A percentile compares a stretch with the other conserved stretches of the same genome.
Evolutionary conservation across 208 protist species (phyloP).

Genomic region (Crithidia acanthocephali): DNA sequence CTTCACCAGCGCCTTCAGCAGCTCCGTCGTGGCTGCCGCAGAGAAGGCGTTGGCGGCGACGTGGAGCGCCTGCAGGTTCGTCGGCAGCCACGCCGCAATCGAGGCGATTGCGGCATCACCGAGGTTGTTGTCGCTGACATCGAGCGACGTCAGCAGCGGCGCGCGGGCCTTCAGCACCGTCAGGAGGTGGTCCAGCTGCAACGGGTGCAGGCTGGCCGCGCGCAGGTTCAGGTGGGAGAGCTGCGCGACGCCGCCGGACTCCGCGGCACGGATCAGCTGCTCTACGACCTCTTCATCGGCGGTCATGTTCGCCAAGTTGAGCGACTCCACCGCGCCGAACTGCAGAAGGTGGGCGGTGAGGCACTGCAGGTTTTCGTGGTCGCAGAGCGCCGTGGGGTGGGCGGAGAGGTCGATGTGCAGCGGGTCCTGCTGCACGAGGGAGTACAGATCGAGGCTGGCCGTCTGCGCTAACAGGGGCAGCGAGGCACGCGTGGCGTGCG

Average conservation of each 20-base stretch:
- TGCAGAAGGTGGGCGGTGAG: conserved; percentile 41
- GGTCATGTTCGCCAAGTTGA: conserved; percentile 19
- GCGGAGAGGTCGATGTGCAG: conserved; percentile 35
- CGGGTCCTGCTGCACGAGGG: conserved; percentile 37
- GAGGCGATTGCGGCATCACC: conserved; percentile 35
- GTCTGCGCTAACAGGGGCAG: conserved; percentile 23
- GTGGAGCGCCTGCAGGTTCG: conserved; percentile 28
- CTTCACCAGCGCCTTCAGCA: conserved; percentile 10
- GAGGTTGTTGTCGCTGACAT: conserved; percentile 61
- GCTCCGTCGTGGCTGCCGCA: conserved; percentile 9
- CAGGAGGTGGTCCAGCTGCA: conserved; percentile 23
- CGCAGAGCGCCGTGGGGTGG: conserved; percentile 26
- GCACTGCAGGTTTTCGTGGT: conserved; percentile 35
- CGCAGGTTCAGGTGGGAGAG: conserved; percentile 33
- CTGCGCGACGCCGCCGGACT: conserved; percentile 10
- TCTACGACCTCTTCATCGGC: conserved; percentile 14
- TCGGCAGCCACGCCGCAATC: conserved; percentile 26
- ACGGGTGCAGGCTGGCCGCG: conserved; percentile 11
- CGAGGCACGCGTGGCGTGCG: background rate
- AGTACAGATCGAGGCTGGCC: conserved; percentile 19
- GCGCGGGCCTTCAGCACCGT: conserved; percentile 12
- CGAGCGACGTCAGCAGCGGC: conserved; percentile 42
- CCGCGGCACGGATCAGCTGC: conserved; percentile 11
- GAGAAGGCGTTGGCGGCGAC: conserved; percentile 36
- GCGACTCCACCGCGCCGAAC: conserved; percentile 30